Conservation (phyloP, 139 green algal genomes). For the Yamagishiella unicocca region DNA sequence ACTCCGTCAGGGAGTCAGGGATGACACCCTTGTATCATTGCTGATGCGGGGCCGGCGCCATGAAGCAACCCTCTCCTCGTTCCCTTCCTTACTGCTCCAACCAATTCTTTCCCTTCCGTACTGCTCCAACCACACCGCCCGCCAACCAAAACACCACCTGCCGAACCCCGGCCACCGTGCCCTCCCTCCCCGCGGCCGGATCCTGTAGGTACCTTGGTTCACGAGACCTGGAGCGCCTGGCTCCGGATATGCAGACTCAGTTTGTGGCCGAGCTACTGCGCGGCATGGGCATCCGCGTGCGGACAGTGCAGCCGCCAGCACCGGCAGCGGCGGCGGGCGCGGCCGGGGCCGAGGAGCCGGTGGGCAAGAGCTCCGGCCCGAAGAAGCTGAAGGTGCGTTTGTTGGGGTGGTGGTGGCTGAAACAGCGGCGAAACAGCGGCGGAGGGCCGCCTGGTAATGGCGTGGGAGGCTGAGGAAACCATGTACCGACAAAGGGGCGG, state of each 20-base stretch:
- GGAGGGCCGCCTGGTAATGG: no score
- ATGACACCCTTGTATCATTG: no score
- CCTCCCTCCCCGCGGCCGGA: background rate
- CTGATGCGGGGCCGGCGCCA: background rate
- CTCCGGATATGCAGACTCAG: background rate
- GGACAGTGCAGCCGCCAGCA: background rate
- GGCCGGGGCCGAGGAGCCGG: no score
- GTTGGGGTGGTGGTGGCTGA: no score
- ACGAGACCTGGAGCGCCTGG: background rate
- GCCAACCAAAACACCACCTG: background rate
- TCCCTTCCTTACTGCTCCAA: no score
- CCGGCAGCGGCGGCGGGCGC: background rate
- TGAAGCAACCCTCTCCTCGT: background rate
- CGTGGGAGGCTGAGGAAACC: no score
- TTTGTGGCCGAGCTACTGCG: constrained; percentile 27
- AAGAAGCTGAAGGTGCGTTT: no score
- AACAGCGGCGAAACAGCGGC: no score
- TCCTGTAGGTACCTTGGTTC: background rate
- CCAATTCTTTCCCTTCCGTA: background rate
- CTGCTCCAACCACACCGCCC: background rate
- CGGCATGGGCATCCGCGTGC: background rate
- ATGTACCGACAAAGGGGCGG: no score
- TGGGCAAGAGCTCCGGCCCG: no score
- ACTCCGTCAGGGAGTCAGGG: no score
- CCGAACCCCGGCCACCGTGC: background rate